Conservation (phyloP, 208 protist genomes). For the Entamoeba histolytica region DNA sequence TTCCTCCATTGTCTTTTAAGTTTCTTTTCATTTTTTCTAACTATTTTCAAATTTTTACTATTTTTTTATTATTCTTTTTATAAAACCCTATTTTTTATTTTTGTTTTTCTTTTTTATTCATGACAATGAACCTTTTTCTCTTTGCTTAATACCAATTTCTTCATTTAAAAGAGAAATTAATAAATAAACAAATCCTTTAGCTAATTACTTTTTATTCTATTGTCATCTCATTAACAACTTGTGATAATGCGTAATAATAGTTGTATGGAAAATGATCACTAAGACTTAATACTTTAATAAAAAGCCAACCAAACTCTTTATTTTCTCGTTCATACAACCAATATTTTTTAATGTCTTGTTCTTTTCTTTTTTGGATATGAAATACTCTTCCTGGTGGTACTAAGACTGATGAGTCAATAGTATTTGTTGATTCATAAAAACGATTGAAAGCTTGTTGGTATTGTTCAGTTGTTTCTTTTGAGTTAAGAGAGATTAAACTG, state of each 20-base stretch:
- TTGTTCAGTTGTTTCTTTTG: neutral
- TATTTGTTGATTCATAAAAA: neutral
- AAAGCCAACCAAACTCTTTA: neutral
- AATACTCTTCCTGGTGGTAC: neutral
- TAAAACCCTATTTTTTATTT: too few species aligned
- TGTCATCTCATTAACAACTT: too few species aligned
- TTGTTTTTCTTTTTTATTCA: too few species aligned
- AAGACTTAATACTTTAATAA: neutral
- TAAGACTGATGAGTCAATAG: neutral
- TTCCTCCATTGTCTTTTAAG: too few species aligned
- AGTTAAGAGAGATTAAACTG: neutral
- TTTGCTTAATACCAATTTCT: too few species aligned
- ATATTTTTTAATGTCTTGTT: neutral
- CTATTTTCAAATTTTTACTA: too few species aligned
- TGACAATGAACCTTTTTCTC: too few species aligned
- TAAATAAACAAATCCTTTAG: too few species aligned
- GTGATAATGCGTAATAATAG: neutral
- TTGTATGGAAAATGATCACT: neutral
- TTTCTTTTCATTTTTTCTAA: too few species aligned
- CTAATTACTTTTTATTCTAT: too few species aligned
- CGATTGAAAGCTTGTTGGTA: neutral
- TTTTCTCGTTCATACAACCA: neutral
- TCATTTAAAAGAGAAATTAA: too few species aligned
- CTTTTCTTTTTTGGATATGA: neutral
- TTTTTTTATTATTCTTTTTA: too few species aligned